Conservation (phyloP, 306 rosid genomes). For the Acacia crassicarpa region DNA sequence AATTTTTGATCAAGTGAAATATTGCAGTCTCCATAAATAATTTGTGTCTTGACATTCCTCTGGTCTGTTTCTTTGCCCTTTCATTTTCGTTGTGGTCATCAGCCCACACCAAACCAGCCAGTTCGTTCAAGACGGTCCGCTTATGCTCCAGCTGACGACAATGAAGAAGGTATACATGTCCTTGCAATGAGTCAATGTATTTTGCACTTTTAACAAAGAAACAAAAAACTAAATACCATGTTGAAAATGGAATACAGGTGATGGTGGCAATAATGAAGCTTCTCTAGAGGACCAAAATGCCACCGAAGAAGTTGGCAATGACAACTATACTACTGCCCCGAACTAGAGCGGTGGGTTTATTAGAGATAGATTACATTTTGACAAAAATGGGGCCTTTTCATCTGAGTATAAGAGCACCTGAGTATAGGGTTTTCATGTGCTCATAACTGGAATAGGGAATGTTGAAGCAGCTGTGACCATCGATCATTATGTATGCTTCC, state of each 20-base stretch:
- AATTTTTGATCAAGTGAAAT: not conserved
- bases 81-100: slow-evolving; percentile 16
- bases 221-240: not conserved
- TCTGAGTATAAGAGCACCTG: slow-evolving; percentile 17
- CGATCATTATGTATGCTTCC: slow-evolving; percentile 19
- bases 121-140: slow-evolving; percentile 66
- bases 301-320: slow-evolving; percentile 25
- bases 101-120: slow-evolving; percentile 78
- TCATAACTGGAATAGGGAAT: slow-evolving; percentile 38
- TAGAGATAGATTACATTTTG: slow-evolving; percentile 13
- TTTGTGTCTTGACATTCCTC: slow-evolving; percentile 2
- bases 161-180: slow-evolving; percentile 44
- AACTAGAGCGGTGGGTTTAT: slow-evolving; percentile 33
- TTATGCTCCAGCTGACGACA: slow-evolving; percentile 56
- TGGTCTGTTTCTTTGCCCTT: not conserved
- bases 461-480: slow-evolving; percentile 42
- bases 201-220: not conserved
- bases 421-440: slow-evolving; percentile 27
- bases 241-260: slow-evolving; percentile 27
- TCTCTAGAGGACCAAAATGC: slow-evolving; percentile 38
- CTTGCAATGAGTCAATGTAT: not conserved
- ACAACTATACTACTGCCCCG: slow-evolving; percentile 32
- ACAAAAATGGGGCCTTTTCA: slow-evolving; percentile 23
- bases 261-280: not conserved
- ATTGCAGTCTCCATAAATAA: not conserved